Evolutionary conservation across 2,329 filamentous ascomycete genomes (phyloP), one percentile per base, ranked within the genome.

Genomic region (Coniella lustricola): DNA sequence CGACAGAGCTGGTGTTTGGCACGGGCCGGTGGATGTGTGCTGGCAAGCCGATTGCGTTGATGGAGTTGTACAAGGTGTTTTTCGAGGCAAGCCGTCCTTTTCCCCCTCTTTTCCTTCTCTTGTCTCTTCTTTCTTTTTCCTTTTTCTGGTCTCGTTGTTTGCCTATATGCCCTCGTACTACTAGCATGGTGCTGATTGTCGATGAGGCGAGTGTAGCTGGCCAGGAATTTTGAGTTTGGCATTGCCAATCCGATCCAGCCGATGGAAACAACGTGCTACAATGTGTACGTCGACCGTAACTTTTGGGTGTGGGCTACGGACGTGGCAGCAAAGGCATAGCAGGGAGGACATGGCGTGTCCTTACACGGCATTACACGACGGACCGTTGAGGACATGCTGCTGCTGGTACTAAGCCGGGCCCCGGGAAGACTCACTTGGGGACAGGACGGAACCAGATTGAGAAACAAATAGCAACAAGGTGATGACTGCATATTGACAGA

Each of bases 1-100:
- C 71, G 59, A 73, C 73, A 47, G 71, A 67, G 49, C 67, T 78
- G 58, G 63, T 62, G 0, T 78, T 77, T 49, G 74, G 74, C 0
- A 74, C 74, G 59, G 75, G 75, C 13, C 34, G 47, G 8, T 53
- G 47, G 44, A 43, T 46, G 35, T 53, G 50, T 31, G 34, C 31
- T 5, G 50, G 50, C 0, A 53, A 53, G 31, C 48, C 47, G 3
- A 40, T 53, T 17, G 48, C 50, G 8, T 43, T 46, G 7, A 47
- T 53, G 44, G 45, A 53, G 31, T n/a, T 53, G 1, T 35, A 38
- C 37, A 53, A 48, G 12, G 33, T 39, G 2, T 57, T 69, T 39
- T 63, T 68, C 20, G 64, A 69, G 64, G 67, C 69, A 53, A 52
- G 60, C 20, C 1, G 4, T 18, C 3, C 4, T 4, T 3, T 34